Conservation (phyloP, 2,329 filamentous ascomycete species). For the Huntiella savannae region DNA sequence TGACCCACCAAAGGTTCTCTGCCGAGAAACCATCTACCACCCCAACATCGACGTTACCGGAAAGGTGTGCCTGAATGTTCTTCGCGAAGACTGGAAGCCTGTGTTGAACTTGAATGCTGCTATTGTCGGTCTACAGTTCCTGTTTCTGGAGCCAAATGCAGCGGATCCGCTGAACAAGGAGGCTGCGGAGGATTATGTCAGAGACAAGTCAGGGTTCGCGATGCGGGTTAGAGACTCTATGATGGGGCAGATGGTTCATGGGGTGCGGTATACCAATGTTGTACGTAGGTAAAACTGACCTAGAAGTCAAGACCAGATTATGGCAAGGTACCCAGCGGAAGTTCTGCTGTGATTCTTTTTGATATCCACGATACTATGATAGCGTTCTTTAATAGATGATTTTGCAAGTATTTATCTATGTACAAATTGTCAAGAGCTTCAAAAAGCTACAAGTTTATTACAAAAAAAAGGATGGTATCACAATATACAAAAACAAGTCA, state of each 20-base stretch:
- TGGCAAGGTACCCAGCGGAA: no score
- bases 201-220: conserved; percentile 75
- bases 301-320: no score
- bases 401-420: no score
- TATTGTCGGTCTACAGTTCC: conserved; percentile 83
- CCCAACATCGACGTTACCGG: conserved; percentile 96
- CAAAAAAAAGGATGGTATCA: neutral
- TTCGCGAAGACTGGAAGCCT: conserved; percentile 97
- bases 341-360: no score
- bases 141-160: conserved; percentile 94
- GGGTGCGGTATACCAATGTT: neutral
- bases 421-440: no score
- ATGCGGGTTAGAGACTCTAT: conserved; percentile 74
- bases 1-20: conserved; percentile 92
- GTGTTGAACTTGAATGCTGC: conserved; percentile 93
- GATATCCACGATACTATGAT: no score
- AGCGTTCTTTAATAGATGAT: no score
- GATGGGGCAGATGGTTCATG: conserved; percentile 26
- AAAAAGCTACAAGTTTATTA: neutral
- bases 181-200: conserved; percentile 76
- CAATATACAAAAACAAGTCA: neutral
- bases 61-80: conserved; percentile 93
- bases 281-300: no score
- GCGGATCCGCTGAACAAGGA: conserved; percentile 98
- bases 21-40: conserved; percentile 96